Evolutionary conservation across 441 rosid genomes (phyloP), one percentile per base, ranked within the genome.

Genomic region (Cnidoscolus chayamansa): DNA sequence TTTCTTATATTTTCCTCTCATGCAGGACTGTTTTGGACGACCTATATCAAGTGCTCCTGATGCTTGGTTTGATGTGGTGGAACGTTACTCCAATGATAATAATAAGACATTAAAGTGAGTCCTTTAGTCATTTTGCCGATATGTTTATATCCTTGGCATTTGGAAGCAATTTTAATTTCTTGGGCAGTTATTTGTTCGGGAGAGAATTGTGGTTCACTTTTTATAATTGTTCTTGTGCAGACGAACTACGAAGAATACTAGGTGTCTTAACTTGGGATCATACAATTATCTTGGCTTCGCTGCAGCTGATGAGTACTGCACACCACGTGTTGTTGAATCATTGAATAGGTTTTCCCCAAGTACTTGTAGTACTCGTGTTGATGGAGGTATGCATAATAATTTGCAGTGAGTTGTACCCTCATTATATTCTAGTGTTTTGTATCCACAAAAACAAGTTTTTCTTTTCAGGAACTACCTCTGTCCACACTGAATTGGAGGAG

Each of bases 41-140:
- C 97, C 97, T 0, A 91, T 93, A 43, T 73, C 93, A 4, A 91
- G 94, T 85, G 90, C 98, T 58, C 96, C 98, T 49, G 93, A 88
- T 85, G 93, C 93, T 15, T 91, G 97, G 97, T 77, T 94, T 78
- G 89, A 91, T 72, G 82, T 94, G 35, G 93, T 94, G 20, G 94
- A 94, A 70, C 90, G 94, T 31, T 82, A 72, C 79, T 94, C 97
- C 68, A 90, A 88, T 30, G 96, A 91, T 78, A 84, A 81, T 73
- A 91, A 94, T 81, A 91, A 94, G 89, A 93, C 97, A 43, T 63
- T 91, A n/a, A 90, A 7, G 69, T 31, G 30, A 13, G 35, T 31
- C 20, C 32, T 63, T 51, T 51, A 15, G 8, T 20, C 13, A 19
- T 56, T 56, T 19, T 19, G 31, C 60, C 19, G 2, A 10, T 12